phyloP scores from a whole-genome alignment of 495 filamentous ascomycete genomes.

The Pyrenopolyporus hunteri region DNA sequence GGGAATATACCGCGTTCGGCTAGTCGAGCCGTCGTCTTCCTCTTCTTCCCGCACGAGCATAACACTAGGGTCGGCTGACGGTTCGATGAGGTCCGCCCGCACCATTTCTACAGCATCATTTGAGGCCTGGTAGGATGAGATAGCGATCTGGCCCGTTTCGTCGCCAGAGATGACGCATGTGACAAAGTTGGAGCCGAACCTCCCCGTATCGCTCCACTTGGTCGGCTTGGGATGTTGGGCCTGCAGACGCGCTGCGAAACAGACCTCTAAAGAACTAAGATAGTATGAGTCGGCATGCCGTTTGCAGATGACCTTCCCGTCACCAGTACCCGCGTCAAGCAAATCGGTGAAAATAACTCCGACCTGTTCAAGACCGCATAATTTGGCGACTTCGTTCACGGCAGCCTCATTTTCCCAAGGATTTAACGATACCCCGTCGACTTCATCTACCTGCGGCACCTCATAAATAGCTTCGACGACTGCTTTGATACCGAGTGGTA shows the following conservation, averaged over 20 bases:
- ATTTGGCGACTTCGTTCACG: slow-evolving; percentile 76
- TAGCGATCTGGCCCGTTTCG: slow-evolving; percentile 82
- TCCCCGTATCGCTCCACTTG: slow-evolving; percentile 95
- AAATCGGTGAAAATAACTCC: slow-evolving; percentile 97
- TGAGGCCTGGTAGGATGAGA: slow-evolving; percentile 92
- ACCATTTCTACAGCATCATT: slow-evolving; percentile 98
- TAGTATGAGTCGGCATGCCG: slow-evolving; percentile 95
- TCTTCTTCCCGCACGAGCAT: slow-evolving; percentile 97
- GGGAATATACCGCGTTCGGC: slow-evolving; percentile 85
- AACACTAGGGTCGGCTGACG: slow-evolving; percentile 86
- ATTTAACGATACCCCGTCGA: slow-evolving; percentile 87
- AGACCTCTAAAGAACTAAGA: slow-evolving; percentile 89
- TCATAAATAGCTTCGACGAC: slow-evolving; percentile 98
- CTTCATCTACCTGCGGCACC: slow-evolving; percentile 86
- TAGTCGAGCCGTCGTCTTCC: slow-evolving; percentile 73
- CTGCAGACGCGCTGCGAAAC: slow-evolving; percentile 86
- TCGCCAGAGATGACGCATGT: slow-evolving; percentile 95
- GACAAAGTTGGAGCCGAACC: slow-evolving; percentile 95
- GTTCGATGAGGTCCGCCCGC: slow-evolving; percentile 90
- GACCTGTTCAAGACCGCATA: slow-evolving; percentile 88
- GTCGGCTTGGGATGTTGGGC: slow-evolving; percentile 85
- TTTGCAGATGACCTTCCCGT: slow-evolving; percentile 90
- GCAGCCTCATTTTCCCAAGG: slow-evolving; percentile 89
- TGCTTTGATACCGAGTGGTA: slow-evolving; percentile 93
- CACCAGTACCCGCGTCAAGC: slow-evolving; percentile 76